Base-by-base conservation (phyloP, 2,329 filamentous ascomycete genomes). In the Pseudopyrenochaeta lycopersici region DNA sequence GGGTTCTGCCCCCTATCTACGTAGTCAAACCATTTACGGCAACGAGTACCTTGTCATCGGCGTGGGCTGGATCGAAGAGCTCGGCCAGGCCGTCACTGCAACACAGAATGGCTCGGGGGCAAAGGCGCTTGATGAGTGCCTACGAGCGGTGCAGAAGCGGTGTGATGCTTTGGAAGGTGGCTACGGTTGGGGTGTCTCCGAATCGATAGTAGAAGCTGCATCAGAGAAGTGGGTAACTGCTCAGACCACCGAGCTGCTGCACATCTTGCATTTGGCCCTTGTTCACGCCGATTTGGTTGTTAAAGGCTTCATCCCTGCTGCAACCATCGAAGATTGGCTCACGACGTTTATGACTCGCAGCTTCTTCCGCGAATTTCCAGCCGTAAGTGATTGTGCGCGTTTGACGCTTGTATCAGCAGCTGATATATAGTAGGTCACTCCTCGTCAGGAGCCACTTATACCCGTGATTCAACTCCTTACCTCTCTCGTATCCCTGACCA, bases 251-350 rank as follows among this genome's bases (percentile, higher is more conserved):
- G 91, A 96, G 73, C 83, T 89, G 38, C 80, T 90, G 33, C 90
- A 95, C 68, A 83, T 88, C 35, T 80, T 95, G 74, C 88, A 91
- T 43, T 81, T 92, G 14, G 78, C 92, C 20, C 90, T 93, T 63
- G 83, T 91, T 61, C 81, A 90, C 17, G 76, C 92, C 30, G 88
- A 90, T 58, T 77, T 84, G 41, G 82, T 64, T 5, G 57, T 55
- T 12, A 62, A 70, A 31, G 71, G 62, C 48, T 76, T 72, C 40
- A 48, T 74, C 39, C 56, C 68, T 30, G 55, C 67, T 42, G 57
- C 61, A n/a, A 71, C 66, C 12, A 64, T 76, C 29, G 67, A 73
- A 30, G 62, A 68, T 23, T 76, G 73, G 72, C 71, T 75, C 52
- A 60, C 59, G 5, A 64, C 63, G 11, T 64, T 72, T 45, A 45